phyloP scores from a whole-genome alignment of 2,329 filamentous ascomycete species.

The Aspergillus quadricinctus region DNA sequence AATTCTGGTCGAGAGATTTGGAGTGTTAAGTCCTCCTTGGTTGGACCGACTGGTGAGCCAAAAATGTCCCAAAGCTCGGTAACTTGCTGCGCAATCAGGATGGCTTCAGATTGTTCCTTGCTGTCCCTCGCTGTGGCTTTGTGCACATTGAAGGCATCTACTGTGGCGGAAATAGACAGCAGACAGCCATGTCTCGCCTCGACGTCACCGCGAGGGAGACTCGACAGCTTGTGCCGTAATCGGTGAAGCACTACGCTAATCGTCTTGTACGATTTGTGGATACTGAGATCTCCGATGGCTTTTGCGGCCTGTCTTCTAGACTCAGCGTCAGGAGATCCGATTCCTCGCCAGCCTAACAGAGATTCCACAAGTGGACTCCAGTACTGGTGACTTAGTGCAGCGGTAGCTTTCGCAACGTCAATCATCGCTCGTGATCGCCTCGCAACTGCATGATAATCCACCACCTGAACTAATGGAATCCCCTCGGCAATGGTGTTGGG shows the following conservation, averaged over 20 bases:
- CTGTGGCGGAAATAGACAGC: conserved; percentile 35
- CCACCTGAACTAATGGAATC: conserved; percentile 78
- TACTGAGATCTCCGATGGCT: conserved; percentile 57
- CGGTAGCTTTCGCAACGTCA: conserved; percentile 67
- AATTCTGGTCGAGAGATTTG: conserved; percentile 38
- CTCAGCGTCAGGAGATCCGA: conserved; percentile 71
- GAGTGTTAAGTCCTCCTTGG: conserved; percentile 37
- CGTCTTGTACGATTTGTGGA: conserved; percentile 28
- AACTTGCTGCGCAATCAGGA: conserved; percentile 26
- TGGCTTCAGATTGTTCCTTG: conserved; percentile 19
- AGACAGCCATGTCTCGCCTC: conserved; percentile 44
- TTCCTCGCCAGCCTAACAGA: conserved; percentile 79
- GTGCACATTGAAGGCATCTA: conserved; percentile 30
- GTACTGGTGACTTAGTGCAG: conserved; percentile 60
- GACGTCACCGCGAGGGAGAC: conserved; percentile 36
- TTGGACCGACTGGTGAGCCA: conserved; percentile 26
- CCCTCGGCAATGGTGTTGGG: conserved; percentile 78
- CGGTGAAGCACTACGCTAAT: conserved; percentile 29
- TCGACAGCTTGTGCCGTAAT: conserved; percentile 30
- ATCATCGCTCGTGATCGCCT: conserved; percentile 77
- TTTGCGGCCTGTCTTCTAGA: conserved; percentile 68
- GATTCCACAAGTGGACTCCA: conserved; percentile 66
- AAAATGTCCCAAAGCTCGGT: conserved; percentile 37
- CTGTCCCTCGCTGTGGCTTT: conserved; percentile 12
- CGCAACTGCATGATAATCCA: conserved; percentile 92